These are phyloP conservation scores for Plasmodium chabaudi DNA, from an alignment of 169 alveolate genomes.

Conservation along the genomic window DNA sequence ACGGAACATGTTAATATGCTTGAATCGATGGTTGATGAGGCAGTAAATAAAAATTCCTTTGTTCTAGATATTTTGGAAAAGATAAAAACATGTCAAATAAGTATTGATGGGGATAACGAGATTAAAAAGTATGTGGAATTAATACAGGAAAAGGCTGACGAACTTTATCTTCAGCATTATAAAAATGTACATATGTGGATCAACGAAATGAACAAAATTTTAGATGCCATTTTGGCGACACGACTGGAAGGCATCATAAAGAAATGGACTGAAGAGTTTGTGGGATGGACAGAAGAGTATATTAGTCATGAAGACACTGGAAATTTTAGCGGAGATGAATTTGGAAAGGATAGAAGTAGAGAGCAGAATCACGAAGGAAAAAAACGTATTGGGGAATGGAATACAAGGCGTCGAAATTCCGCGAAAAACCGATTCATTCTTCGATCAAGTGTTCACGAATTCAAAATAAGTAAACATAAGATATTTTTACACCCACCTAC, in stretches of 20 bases:
- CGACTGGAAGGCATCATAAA: slow-evolving; percentile 86
- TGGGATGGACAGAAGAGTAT: slow-evolving; percentile 64
- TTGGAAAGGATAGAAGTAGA: slow-evolving; percentile 7
- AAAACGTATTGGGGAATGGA: too few species aligned
- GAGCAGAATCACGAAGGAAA: too few species aligned
- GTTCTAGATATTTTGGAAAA: slow-evolving; percentile 70
- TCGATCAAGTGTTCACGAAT: slow-evolving; percentile 60
- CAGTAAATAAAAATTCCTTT: slow-evolving; percentile 56
- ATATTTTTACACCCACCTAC: slow-evolving; percentile 58
- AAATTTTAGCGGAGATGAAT: background rate
- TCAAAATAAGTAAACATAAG: slow-evolving; percentile 58
- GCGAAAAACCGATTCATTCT: slow-evolving; percentile 33
- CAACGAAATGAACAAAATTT: slow-evolving; percentile 86
- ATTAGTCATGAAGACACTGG: too few species aligned
- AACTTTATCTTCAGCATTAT: slow-evolving; percentile 86
- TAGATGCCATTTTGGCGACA: slow-evolving; percentile 86
- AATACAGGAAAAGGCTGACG: slow-evolving; percentile 86
- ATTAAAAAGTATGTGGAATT: slow-evolving; percentile 56
- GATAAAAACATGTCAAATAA: slow-evolving; percentile 56
- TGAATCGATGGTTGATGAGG: slow-evolving; percentile 83
- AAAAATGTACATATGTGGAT: slow-evolving; percentile 91
- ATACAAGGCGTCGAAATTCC: too few species aligned
- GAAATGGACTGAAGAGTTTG: slow-evolving; percentile 90
- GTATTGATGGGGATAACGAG: slow-evolving; percentile 19
- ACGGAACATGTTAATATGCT: slow-evolving; percentile 78